Evolutionary conservation across 2,329 filamentous ascomycete genomes (phyloP).

Genomic region (Harringtonia lauricola): DNA sequence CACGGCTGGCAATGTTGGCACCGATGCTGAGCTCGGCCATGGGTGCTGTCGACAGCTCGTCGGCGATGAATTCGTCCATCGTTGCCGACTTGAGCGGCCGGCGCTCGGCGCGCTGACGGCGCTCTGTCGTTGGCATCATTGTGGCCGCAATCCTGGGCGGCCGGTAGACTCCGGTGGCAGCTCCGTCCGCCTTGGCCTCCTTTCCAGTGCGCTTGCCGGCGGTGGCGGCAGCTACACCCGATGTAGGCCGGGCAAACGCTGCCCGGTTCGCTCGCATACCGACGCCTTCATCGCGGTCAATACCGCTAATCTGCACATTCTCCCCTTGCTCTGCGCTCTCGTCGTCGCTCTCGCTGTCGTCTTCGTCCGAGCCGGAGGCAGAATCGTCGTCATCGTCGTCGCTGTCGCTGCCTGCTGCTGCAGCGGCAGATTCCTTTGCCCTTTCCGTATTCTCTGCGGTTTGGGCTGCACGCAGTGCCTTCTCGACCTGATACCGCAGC

Average conservation of each 20-base stretch:
- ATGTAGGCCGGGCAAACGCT: constrained; percentile 22
- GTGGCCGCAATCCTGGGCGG: constrained; percentile 83
- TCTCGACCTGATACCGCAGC: constrained; percentile 91
- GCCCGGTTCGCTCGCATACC: constrained; percentile 21
- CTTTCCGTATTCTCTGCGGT: constrained; percentile 63
- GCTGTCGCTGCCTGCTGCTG: constrained; percentile 15
- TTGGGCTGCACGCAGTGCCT: constrained; percentile 78
- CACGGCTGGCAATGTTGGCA: constrained; percentile 71
- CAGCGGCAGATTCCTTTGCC: constrained; percentile 22
- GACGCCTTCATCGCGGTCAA: constrained; percentile 4
- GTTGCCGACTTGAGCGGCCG: constrained; percentile 65
- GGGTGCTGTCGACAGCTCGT: constrained; percentile 74
- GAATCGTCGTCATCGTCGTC: constrained; percentile 20
- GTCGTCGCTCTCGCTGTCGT: constrained; percentile 23
- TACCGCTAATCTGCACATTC: no score
- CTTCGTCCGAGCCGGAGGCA: constrained; percentile 19
- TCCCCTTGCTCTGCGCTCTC: no score
- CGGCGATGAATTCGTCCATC: constrained; percentile 82
- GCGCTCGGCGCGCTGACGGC: constrained; percentile 49
- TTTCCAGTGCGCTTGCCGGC: constrained; percentile 11
- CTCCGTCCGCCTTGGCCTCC: constrained; percentile 11
- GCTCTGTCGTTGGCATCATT: constrained; percentile 63
- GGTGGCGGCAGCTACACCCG: neutral
- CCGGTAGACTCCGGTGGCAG: constrained; percentile 58
- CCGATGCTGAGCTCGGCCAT: constrained; percentile 83